Percentiles rank a stretch among this genome's conserved stretches.
Evolutionary conservation across 2,329 filamentous ascomycete genomes (phyloP).

Genomic region (Exserohilum rostratum): DNA sequence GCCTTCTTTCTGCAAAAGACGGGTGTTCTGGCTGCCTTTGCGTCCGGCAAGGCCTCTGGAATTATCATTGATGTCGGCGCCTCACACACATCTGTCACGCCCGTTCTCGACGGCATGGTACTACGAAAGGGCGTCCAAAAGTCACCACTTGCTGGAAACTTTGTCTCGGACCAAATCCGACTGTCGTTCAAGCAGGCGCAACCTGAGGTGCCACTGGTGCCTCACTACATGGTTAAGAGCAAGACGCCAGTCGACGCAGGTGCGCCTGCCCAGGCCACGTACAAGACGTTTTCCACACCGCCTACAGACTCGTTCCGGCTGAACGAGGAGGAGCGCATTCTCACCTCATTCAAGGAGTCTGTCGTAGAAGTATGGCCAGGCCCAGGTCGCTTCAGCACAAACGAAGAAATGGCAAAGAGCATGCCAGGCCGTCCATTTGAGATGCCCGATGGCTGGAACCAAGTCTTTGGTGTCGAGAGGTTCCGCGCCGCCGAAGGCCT

Average conservation of each 20-base stretch:
- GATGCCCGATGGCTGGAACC: constrained; percentile 96
- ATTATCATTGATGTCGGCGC: constrained; percentile 92
- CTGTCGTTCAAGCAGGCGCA: constrained; percentile 71
- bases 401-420: constrained; percentile 75
- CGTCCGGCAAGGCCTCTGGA: constrained; percentile 89
- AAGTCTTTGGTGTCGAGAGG: constrained; percentile 88
- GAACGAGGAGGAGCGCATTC: constrained; percentile 88
- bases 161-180: constrained; percentile 87
- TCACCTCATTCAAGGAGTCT: constrained; percentile 97
- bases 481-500: constrained; percentile 86
- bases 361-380: constrained; percentile 93
- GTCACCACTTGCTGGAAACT: constrained; percentile 85
- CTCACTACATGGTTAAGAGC: constrained; percentile 84
- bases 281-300: constrained; percentile 69
- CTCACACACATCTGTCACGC: constrained; percentile 84
- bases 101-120: constrained; percentile 92
- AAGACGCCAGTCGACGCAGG: constrained; percentile 90
- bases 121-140: constrained; percentile 85
- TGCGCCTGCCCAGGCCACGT: constrained; percentile 75
- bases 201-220: constrained; percentile 76
- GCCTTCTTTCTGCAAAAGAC: constrained; percentile 93
- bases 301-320: constrained; percentile 74
- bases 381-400: constrained; percentile 70
- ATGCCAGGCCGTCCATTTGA: constrained; percentile 88
- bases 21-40: constrained; percentile 89